Percentiles rank a stretch among this genome's conserved stretches.
Conservation (phyloP, 1,284 basidiomycete genomes). For the Rugosomyces carneus region DNA sequence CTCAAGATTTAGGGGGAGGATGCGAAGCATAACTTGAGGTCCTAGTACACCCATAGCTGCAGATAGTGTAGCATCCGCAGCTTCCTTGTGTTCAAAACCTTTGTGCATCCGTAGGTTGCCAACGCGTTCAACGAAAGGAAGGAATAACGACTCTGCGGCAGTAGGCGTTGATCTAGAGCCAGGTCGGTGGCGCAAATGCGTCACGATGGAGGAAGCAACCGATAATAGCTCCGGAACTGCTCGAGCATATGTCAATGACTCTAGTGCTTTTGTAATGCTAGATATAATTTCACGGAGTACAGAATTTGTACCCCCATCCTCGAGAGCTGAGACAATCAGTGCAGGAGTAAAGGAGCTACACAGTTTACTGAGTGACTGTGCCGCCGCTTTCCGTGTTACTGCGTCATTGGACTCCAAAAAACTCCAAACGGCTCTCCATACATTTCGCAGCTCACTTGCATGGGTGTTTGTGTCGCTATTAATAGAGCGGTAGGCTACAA, state of each 20-base stretch:
- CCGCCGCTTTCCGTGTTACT: conserved; percentile 55
- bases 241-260: conserved; percentile 61
- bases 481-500: conserved; percentile 52
- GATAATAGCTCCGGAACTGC: conserved; percentile 69
- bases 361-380: conserved; percentile 57
- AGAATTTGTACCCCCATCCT: conserved; percentile 46
- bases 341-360: conserved; percentile 65
- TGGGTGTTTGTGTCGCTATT: conserved; percentile 47
- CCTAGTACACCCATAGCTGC: conserved; percentile 85
- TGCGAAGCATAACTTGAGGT: conserved; percentile 71
- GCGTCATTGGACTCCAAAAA: conserved; percentile 62
- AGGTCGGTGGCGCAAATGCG: conserved; percentile 35
- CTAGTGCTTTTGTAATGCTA: conserved; percentile 61
- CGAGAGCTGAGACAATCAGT: conserved; percentile 49
- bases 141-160: conserved; percentile 68
- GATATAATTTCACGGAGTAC: conserved; percentile 57
- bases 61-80: conserved; percentile 77
- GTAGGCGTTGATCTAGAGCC: conserved; percentile 35
- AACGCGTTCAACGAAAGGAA: conserved; percentile 70
- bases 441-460: conserved; percentile 49
- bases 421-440: conserved; percentile 75
- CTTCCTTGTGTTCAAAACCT: conserved; percentile 88
- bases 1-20: conserved; percentile 85
- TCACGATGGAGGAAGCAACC: conserved; percentile 53
- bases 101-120: conserved; percentile 74